phyloP scores from a whole-genome alignment of 768 basidiomycete genomes.

The Trametes coccinea region DNA sequence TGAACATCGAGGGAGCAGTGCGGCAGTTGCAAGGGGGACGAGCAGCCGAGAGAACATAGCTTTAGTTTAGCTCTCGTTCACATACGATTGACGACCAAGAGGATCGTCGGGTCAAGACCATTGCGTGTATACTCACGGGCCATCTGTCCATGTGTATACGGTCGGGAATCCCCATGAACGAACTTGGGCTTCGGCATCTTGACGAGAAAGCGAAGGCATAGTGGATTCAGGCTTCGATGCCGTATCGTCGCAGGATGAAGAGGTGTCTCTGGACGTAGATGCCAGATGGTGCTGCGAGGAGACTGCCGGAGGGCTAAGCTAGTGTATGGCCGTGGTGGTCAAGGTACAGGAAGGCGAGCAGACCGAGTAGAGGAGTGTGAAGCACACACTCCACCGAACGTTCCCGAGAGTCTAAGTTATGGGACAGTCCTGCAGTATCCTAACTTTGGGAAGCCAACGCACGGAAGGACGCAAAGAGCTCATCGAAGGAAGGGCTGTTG shows the following conservation, averaged over 20 bases:
- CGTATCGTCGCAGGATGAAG: neutral
- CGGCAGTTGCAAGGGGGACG: neutral
- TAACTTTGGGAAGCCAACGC: too few relatives aligned
- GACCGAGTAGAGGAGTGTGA: neutral
- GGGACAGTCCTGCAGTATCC: neutral
- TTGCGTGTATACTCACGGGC: slow-evolving; percentile 21
- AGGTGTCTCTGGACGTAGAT: too few relatives aligned
- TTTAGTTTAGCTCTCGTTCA: neutral
- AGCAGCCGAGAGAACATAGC: neutral
- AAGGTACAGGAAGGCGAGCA: neutral
- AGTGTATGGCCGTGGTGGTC: too few relatives aligned
- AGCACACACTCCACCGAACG: neutral
- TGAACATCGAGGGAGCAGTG: neutral
- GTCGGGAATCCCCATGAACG: slow-evolving; percentile 31
- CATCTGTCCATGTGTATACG: slow-evolving; percentile 34
- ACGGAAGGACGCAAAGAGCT: too few relatives aligned
- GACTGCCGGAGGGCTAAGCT: too few relatives aligned
- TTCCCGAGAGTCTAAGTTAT: slow-evolving; percentile 7
- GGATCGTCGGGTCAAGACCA: neutral
- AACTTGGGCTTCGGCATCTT: slow-evolving; percentile 27
- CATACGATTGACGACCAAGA: neutral
- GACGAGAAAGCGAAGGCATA: slow-evolving; percentile 19
- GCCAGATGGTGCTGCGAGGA: neutral
- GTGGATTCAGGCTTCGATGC: neutral
- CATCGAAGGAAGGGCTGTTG: too few relatives aligned